Evolutionary conservation across 441 rosid species (phyloP), one percentile per base, ranked within the genome.

Genomic region (Syzygium malaccense): DNA sequence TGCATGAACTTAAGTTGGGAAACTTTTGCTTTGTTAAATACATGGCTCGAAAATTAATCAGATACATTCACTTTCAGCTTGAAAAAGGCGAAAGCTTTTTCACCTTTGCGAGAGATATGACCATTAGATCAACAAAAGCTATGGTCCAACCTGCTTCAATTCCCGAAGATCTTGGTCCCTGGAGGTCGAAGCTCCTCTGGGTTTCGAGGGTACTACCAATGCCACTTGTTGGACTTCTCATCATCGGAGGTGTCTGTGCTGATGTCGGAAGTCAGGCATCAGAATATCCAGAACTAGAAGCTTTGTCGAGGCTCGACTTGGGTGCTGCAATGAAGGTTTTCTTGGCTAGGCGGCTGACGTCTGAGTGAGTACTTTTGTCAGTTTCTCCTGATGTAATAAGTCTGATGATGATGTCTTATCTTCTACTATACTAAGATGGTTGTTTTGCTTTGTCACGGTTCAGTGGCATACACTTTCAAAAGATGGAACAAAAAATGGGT

Each of bases 101-200:
- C 92, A 93, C 99, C 85, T 94, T 95, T 92, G 99, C 99, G 2
- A 94, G 95, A 91, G 99, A 98, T 89, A 94, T 94, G 99, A 94
- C 98, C 53, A 86, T 96, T 54, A 95, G 88, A 93, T 95, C 99
- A 78, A 95, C 98, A 3, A 96, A 97, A 94, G 99, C 98, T 85
- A 92, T 98, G 84, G 88, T 96, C 88, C 95, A 95, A 80, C 91
- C 96, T 30, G 75, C 94, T 89, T 91, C 94, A 37, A 88, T 89
- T 87, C 97, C 97, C 8, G 94, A 95, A 88, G 94, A 94, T 91
- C 98, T 93, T 78, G 98, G 92, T 90, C 95, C 98, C 75, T 96
- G 95, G 99, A 95, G 95, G 91, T 98, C 98, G n/a, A 96, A 95
- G 90, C 98, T 98, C 92, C 93, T 95, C 14, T 98, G 99, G 99